Base-by-base conservation (phyloP, 352 stramenopile species). In the Phytopythium sindhum region DNA sequence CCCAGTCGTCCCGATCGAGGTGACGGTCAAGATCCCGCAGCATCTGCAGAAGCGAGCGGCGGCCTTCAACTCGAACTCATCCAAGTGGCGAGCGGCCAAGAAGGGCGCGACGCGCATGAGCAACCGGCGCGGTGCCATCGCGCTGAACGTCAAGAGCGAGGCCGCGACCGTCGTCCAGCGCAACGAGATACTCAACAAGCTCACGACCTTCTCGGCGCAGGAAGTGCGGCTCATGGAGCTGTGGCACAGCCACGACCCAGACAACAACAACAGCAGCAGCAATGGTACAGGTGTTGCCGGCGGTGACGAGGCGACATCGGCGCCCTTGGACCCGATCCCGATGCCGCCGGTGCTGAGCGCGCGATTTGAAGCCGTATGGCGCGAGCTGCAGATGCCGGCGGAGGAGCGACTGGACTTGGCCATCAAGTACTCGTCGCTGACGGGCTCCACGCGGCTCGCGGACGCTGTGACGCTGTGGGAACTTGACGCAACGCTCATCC, bases 361-460 rank as follows among this genome's bases (percentile, higher is more conserved):
- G 26, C 78, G 81, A 21, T 91, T 93, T 48, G 84, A 93, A 57
- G 62, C 69, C 0, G 80, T 84, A 9, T 93, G 84, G 84, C 78
- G 83, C 33, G 80, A 86, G n/a, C 66, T 93, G 26, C 63, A 76
- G 37, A 70, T 93, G 60, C 73, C 80, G 1, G 78, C 80, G 14
- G 80, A 81, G 23, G 77, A 88, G 31, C 69, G 84, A 14, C 69
- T 93, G 26, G 81, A 93, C 64, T 53, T 93, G 24, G 80, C 81
- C 5, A 77, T 91, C 75, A 93, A 93, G 73, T 93, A 91, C 69
- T 84, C 80, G 29, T 78, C 81, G 4, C 62, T 89, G 6, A 73
- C 77, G 2, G 74, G 86, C 47, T 80, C 78, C 29, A 72, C 81
- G 17, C 73, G 75, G 2, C 67, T 93, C 1, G 66, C 81, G 0